Base-by-base conservation (phyloP, 2,329 filamentous ascomycete species). In the Scedosporium boydii region DNA sequence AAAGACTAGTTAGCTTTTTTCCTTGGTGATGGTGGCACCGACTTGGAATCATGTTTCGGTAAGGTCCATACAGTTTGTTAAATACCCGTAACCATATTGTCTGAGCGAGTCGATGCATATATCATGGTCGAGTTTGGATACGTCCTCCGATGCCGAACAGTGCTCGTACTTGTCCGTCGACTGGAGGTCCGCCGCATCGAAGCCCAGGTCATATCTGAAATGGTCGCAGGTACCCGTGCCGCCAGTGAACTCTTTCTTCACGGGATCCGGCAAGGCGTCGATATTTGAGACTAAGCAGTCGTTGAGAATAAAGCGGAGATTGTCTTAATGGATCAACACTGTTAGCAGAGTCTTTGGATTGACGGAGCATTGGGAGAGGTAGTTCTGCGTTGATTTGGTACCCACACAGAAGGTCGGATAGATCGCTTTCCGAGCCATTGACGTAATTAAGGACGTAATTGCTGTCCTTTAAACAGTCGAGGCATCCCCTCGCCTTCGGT, bases 401-500 rank as follows among this genome's bases (percentile, higher is more conserved):
- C 42, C 42, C 12, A 61, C 59, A 82, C 34, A 82, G 63, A 63
- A 78, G 79, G 76, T 76, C 82, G 3, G 70, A 69, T 0, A 76
- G 44, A 48, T 82, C 80, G 1, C 66, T 78, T 63, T 80, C 76
- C 0, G 67, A 64, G 0, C 69, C 72, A 34, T 73, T 75, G 1
- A 72, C 69, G 1, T 73, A 71, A 0, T 76, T 71, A 29, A 73
- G 75, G 1, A 72, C 69, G 1, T 73, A 71, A 0, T 76, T 71
- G 65, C 80, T 83, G 51, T 73, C 74, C 27, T 78, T 75, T 0
- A 83, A 68, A 62, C 81, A 83, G 1, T 73, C 68, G 1, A 81
- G 18, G 48, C 81, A 83, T 27, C 73, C 75, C 64, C 76, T 74
- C 69, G 76, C 83, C 58, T 78, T 78, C 56, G 76, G 76, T 0